Evolutionary conservation across 2,329 filamentous ascomycete genomes (phyloP), one percentile per base, ranked within the genome.

Genomic region (Aspergillus sp.): DNA sequence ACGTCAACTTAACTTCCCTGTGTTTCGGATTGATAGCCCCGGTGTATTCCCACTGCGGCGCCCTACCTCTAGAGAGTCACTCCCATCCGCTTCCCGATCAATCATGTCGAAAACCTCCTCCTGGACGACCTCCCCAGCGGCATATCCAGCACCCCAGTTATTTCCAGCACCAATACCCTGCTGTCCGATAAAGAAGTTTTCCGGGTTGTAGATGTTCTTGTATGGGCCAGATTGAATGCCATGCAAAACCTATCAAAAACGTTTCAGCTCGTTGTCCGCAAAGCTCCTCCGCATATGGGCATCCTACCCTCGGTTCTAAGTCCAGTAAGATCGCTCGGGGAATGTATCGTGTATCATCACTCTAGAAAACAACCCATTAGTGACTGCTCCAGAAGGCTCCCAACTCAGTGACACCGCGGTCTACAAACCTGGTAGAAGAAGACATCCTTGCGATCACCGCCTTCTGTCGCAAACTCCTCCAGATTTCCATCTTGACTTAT

Each of bases 71-170:
- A 99, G 83, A 52, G 93, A 97, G 76, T 99, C 95, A 73, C 93
- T 98, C 33, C 96, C 96, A 76, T 99, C 95, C 15, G 96, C 95
- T 75, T 99, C 95, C 60, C 95, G 89, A 73, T 99, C 95, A 70
- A 99, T 96, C 92, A 99, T 99, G 74, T 99, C 96, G 83, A 99
- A 91, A 56, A 99, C 91, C 73, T 99, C 95, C 75, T 99, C 95
- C 67, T 93, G 91, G 19, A 99, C 91, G 45, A 84, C 82, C 74
- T 97, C 93, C 66, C 93, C 95, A 54, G 91, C 93, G 65, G 95
- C 88, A 77, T 99, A 99, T 47, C 95, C 95, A 70, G 95, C 90
- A 60, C 93, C 95, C 95, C 95, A 99, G 76, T 98, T 99, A 77
- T 99, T 99, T 46, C 92, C 95, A 6, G 95, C 95, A 46, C 95